Conservation (phyloP, 768 basidiomycete genomes). For the Termitomyces sp. region DNA sequence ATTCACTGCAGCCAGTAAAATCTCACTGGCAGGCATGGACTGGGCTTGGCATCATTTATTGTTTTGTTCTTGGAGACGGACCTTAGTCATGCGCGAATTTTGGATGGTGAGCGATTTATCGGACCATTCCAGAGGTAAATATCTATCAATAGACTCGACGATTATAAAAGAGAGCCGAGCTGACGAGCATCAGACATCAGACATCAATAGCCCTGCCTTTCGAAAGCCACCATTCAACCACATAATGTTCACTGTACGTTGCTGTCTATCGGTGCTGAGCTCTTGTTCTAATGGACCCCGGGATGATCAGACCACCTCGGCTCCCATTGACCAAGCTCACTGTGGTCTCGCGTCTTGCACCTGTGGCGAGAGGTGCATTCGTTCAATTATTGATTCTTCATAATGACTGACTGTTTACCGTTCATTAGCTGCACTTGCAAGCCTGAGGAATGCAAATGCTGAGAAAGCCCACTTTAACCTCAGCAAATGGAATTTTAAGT, state of each 20-base stretch:
- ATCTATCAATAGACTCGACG: background rate
- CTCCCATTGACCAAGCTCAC: constrained; percentile 39
- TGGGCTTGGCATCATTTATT: no score
- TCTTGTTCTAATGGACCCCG: background rate
- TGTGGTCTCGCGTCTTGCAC: constrained; percentile 50
- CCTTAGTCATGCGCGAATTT: background rate
- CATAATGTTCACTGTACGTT: constrained; percentile 1
- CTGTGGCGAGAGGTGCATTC: constrained; percentile 47
- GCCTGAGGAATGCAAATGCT: constrained; percentile 66
- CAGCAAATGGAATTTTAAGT: background rate
- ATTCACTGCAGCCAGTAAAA: no score
- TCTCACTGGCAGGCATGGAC: no score
- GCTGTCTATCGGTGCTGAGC: background rate
- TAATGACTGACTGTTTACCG: background rate
- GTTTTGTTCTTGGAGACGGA: no score
- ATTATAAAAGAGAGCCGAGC: background rate
- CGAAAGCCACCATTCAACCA: background rate
- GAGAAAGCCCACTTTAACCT: constrained; percentile 17
- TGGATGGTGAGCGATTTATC: constrained; percentile 7
- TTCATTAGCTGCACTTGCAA: constrained; percentile 55
- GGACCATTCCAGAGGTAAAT: background rate
- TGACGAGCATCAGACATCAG: background rate
- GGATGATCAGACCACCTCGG: constrained; percentile 27
- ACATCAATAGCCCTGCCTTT: background rate
- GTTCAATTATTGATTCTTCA: background rate